A percentile compares a stretch with the other conserved stretches of the same genome.
These are phyloP conservation scores for Plenodomus biglobosus DNA, from an alignment of 2,329 filamentous ascomycete species.

Conservation along the genomic window DNA sequence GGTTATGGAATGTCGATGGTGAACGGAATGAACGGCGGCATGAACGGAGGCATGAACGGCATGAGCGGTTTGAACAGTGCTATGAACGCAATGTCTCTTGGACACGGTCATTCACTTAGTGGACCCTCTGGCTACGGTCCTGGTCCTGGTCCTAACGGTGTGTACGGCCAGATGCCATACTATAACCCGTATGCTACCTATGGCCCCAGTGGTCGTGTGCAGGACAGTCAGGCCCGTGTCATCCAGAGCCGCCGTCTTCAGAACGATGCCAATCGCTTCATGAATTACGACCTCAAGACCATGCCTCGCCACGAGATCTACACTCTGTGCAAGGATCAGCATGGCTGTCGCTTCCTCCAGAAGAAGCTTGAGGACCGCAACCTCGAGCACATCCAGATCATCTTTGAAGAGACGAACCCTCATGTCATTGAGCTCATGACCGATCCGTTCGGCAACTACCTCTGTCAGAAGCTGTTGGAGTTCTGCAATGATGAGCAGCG, in stretches of 20 bases:
- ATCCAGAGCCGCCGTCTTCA: constrained; percentile 74
- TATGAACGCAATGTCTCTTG: constrained; percentile 63
- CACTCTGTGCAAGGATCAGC: constrained; percentile 92
- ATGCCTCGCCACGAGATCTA: constrained; percentile 79
- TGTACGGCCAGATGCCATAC: constrained; percentile 26
- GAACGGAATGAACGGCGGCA: constrained; percentile 47
- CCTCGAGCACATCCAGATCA: constrained; percentile 81
- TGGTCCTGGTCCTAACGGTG: constrained; percentile 27
- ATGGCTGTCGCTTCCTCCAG: constrained; percentile 94
- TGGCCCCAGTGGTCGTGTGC: constrained; percentile 55
- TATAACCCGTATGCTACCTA: constrained; percentile 38
- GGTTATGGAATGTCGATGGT: constrained; percentile 64
- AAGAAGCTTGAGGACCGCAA: constrained; percentile 93
- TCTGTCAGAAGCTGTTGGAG: constrained; percentile 97
- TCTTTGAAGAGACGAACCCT: constrained; percentile 89
- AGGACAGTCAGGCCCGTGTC: constrained; percentile 74
- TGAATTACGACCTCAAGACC: constrained; percentile 78
- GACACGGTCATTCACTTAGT: constrained; percentile 1
- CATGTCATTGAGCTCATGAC: constrained; percentile 98
- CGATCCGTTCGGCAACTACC: constrained; percentile 96
- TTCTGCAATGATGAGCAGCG: constrained; percentile 94
- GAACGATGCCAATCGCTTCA: constrained; percentile 71
- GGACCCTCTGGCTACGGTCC: neutral
- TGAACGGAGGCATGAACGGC: neutral
- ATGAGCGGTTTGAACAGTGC: constrained; percentile 33